A percentile compares a stretch with the other conserved stretches of the same genome.
These are phyloP conservation scores for Sarocladium strictum DNA, from an alignment of 2,329 filamentous ascomycete species.

Conservation along the genomic window DNA sequence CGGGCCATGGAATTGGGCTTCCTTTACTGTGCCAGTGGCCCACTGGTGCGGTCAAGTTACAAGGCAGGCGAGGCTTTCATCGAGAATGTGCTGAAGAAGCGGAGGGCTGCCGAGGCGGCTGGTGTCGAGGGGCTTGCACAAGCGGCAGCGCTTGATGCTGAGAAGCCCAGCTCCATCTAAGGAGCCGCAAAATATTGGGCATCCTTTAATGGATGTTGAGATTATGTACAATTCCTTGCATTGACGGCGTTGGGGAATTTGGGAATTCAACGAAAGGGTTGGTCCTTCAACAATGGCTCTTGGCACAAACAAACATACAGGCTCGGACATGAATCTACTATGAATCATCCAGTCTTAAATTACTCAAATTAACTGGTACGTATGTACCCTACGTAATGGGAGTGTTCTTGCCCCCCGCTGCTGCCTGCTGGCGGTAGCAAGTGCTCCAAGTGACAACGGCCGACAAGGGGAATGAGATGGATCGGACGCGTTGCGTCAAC, in stretches of 20 bases:
- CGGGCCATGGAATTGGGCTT: conserved; percentile 92
- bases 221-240: conserved; percentile 4
- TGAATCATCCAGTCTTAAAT: no score
- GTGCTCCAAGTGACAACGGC: neutral
- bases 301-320: conserved; percentile 4
- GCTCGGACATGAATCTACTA: no score
- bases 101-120: conserved; percentile 43
- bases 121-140: conserved; percentile 29
- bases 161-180: conserved; percentile 13
- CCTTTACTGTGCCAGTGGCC: conserved; percentile 91
- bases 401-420: neutral
- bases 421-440: neutral
- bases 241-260: neutral
- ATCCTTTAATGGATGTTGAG: neutral
- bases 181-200: neutral
- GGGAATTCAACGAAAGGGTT: neutral
- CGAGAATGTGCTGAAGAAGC: conserved; percentile 91
- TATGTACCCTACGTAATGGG: neutral
- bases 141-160: conserved; percentile 32
- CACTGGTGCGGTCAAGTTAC: conserved; percentile 89
- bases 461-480: neutral
- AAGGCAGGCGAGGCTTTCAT: conserved; percentile 99
- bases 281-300: conserved; percentile 13
- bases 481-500: neutral
- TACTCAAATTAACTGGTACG: no score